Base-by-base conservation (phyloP, 306 rosid genomes). In the Sicyos edulis region DNA sequence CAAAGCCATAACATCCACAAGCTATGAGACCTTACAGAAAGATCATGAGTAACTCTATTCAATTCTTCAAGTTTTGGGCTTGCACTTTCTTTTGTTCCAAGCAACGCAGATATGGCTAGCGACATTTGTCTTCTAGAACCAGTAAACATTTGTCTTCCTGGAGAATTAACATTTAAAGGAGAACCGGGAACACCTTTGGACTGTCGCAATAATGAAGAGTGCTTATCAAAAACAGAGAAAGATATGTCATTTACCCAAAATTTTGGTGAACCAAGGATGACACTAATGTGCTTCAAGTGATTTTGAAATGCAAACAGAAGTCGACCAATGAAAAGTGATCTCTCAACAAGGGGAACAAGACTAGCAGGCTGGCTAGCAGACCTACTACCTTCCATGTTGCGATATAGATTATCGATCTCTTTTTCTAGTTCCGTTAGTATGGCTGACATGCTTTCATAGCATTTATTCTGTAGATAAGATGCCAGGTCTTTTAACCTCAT, bases 1-100 rank as follows among this genome's bases (percentile, higher is more conserved):
- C 91, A 87, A 64, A 91, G 72, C 97, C 97, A 91, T 60, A 80
- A 78, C 82, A 91, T 93, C 99, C 99, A 93, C 79, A 93, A 79
- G 80, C 82, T 78, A 75, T 91, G 86, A 34, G 99, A 91, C 85
- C 88, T 88, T 52, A 93, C 80, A 72, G 89, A 86, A 78, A 93
- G 99, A 80, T 93, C 92, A 54, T 81, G 89, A 64, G 86, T 85
- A 65, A 82, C 70, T 61, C 81, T 82, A 77, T 58, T 81, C 69
- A 93, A 82, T 86, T 90, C 91, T 82, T 87, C 97, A 66, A 91
- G 82, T 82, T 93, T 88, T 40, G 79, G 86, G 84, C 86, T 91
- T 76, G 86, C 84, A 78, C 85, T 85, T 82, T 91, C 97, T 76
- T 74, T 78, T 0, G 90, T 84, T 59, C 97, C 96, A 85, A 87